Percentiles rank a stretch among this genome's conserved stretches.
Conservation (phyloP, 169 alveolate species). For the Plasmodium inui region DNA sequence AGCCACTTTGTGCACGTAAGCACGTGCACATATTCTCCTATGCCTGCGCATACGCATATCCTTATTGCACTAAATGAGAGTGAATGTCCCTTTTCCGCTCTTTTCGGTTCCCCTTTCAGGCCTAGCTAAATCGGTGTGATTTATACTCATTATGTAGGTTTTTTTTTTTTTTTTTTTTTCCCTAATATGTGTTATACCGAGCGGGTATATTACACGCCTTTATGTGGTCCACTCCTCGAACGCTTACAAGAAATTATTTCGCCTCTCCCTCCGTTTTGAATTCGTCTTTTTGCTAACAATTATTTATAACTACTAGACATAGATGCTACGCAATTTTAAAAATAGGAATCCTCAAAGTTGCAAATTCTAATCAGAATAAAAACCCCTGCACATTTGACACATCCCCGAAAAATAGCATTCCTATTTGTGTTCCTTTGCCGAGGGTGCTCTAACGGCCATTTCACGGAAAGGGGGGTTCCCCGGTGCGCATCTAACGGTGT, state of each 20-base stretch:
- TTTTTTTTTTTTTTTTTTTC: slow-evolving; percentile 2
- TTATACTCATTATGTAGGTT: background rate
- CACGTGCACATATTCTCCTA: background rate
- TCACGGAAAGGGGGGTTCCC: background rate
- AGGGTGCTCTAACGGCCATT: background rate
- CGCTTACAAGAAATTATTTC: background rate
- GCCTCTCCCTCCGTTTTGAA: background rate
- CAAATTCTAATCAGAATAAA: background rate
- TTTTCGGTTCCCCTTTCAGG: slow-evolving; percentile 27
- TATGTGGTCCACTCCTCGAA: background rate
- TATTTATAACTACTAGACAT: background rate
- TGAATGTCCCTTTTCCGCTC: background rate
- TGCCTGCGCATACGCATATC: background rate
- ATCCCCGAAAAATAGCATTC: background rate
- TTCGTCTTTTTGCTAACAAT: slow-evolving; percentile 43
- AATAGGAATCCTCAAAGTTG: background rate
- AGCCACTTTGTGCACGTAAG: background rate
- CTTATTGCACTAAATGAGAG: background rate
- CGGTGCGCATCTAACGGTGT: background rate
- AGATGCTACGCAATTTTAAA: background rate
- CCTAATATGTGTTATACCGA: background rate
- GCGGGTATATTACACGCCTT: background rate
- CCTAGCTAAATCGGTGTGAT: slow-evolving; percentile 59
- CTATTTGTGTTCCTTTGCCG: background rate
- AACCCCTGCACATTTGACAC: background rate